Evolutionary conservation across 2,329 filamentous ascomycete species (phyloP), one percentile per base, ranked within the genome.

Genomic region (Drechslerella dactyloides): DNA sequence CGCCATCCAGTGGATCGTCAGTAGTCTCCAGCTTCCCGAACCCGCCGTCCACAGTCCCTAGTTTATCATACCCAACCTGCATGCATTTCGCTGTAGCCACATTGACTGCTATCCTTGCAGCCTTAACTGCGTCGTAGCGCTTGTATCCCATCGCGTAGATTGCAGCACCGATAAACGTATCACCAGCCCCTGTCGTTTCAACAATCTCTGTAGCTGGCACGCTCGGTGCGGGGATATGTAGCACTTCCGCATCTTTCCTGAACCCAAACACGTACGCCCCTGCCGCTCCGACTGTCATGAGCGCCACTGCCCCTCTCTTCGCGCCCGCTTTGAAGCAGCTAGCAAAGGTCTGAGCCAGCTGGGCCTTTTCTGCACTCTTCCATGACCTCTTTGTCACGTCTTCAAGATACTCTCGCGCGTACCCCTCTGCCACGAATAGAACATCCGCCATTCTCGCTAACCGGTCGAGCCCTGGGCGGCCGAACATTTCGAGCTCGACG

Each of bases 121-220:
- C 74, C 30, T 48, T 37, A 24, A 68, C 15, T 8, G 74, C 46
- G 58, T 72, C 60, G 4, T 62, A 50, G 2, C 54, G 40, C 37
- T 42, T 60, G 33, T 72, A 72, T 7, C 68, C 68, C 13, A 72
- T 15, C 5, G 68, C 68, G 48, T 74, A 75, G 10, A 75, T 69
- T 13, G 69, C 73, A 5, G 66, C 74, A 17, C 56, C 74, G 23
- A 75, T 74, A 70, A 75, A 75, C 2, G 74, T 74, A 61, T 75
- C 74, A 1, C 74, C 74, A 17, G 74, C 74, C 1, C 74, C 74
- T 1, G 73, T 73, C 27, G 74, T 75, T 46, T 75, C 74, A 17
- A 75, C 19, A 11, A 74, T 56, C 11, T 61, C 68, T 8, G 60
- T 52, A 3, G 60, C 11, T n/a, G 55, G 40, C 35, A 72, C 59